Conservation (phyloP, 2,329 filamentous ascomycete species). For the Ceratocystis variospora region DNA sequence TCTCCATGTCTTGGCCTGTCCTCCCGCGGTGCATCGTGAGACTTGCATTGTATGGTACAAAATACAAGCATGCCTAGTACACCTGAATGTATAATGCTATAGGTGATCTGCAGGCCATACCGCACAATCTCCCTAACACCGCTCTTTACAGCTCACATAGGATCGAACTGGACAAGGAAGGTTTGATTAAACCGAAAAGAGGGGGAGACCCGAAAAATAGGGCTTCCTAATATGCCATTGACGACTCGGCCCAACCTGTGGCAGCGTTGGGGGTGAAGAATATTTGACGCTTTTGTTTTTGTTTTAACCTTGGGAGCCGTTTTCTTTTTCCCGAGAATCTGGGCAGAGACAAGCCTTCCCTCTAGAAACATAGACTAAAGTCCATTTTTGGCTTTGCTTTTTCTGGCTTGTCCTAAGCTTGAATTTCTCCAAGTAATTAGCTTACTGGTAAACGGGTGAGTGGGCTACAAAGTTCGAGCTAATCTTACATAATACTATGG, state of each 20-base stretch:
- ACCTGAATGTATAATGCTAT: neutral
- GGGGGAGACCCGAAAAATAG: neutral
- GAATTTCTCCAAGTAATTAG: no score
- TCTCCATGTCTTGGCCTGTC: no score
- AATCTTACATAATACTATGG: no score
- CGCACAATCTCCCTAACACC: neutral
- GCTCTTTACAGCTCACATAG: neutral
- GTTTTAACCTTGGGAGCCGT: neutral
- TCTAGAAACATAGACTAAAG: no score
- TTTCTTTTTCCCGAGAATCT: neutral
- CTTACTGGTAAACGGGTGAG: no score
- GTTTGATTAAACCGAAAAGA: neutral
- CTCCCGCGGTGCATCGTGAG: no score
- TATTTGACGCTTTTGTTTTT: neutral
- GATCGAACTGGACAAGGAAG: neutral
- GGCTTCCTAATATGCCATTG: neutral
- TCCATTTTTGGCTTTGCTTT: no score
- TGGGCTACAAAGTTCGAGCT: no score
- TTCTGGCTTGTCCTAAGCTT: no score
- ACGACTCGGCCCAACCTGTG: neutral
- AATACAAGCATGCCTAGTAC: neutral
- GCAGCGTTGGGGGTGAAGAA: neutral
- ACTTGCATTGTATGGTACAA: no score
- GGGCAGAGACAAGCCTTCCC: no score
- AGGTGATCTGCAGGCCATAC: neutral